Evolutionary conservation across 345 rosid genomes (phyloP).

Genomic region (Aurinia saxatilis): DNA sequence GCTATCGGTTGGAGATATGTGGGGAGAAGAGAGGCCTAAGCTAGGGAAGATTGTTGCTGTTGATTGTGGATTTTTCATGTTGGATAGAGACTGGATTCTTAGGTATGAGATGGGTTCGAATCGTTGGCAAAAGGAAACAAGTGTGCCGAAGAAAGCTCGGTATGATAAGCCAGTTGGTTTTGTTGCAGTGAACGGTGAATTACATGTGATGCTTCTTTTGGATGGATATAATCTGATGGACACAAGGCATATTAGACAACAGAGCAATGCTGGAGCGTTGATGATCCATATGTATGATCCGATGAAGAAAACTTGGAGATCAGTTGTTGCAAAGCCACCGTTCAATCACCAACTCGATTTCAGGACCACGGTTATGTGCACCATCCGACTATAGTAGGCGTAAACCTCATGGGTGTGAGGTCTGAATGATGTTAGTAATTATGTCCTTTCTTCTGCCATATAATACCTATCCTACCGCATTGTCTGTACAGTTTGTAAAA

Average conservation of each 20-base stretch:
- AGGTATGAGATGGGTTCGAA: conserved; percentile 60
- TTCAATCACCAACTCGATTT: conserved; percentile 48
- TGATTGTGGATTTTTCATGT: conserved; percentile 59
- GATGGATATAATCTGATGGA: conserved; percentile 44
- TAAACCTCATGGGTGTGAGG: background rate
- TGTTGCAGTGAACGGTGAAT: conserved; percentile 53
- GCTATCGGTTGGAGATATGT: conserved; percentile 79
- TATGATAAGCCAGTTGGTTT: conserved; percentile 49
- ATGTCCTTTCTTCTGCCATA: conserved; percentile 11
- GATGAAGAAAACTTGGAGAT: conserved; percentile 69
- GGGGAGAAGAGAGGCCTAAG: conserved; percentile 56
- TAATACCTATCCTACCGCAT: background rate
- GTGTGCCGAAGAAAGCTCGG: conserved; percentile 49
- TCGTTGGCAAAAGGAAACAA: conserved; percentile 57
- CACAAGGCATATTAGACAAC: conserved; percentile 35
- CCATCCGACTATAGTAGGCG: conserved; percentile 41
- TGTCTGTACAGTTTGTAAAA: conserved; percentile 15
- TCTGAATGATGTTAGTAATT: conserved; percentile 11
- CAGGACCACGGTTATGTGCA: conserved; percentile 58
- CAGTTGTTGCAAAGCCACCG: conserved; percentile 44
- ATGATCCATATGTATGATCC: conserved; percentile 68
- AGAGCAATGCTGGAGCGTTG: conserved; percentile 44
- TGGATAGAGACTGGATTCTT: conserved; percentile 54
- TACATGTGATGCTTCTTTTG: conserved; percentile 50
- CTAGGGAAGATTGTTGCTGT: conserved; percentile 68